Evolutionary conservation across 1,284 basidiomycete genomes (phyloP).

Genomic region (Coniferiporia weirii): DNA sequence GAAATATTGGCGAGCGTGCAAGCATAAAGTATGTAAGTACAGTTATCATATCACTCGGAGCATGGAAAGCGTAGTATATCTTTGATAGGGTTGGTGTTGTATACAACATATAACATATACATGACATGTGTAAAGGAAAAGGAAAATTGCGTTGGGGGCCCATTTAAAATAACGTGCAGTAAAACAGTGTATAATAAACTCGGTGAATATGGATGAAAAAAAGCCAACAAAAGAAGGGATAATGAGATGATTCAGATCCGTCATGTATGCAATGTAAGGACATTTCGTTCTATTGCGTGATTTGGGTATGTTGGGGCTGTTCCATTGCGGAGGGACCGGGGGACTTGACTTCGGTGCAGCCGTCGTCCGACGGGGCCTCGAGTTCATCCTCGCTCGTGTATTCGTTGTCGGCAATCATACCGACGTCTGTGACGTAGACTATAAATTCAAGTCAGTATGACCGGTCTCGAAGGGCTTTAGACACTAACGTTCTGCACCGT

Average conservation of each 20-base stretch:
- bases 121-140: not conserved
- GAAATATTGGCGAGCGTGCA: constrained; percentile 33
- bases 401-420: not conserved
- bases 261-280: not conserved
- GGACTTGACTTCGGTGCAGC: constrained; percentile 1
- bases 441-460: not conserved
- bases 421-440: not conserved
- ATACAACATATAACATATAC: not conserved
- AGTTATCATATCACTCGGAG: constrained; percentile 15
- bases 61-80: not conserved
- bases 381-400: not conserved
- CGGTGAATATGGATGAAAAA: too few species aligned
- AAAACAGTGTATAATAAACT: too few species aligned
- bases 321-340: not conserved
- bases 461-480: too few species aligned
- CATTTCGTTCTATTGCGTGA: not conserved
- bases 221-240: too few species aligned
- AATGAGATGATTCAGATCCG: not conserved
- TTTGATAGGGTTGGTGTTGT: not conserved
- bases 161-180: not conserved
- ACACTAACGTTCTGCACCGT: not conserved
- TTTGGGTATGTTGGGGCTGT: not conserved
- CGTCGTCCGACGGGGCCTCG: not conserved
- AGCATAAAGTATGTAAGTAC: constrained; percentile 7
- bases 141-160: not conserved